A percentile compares a stretch with the other conserved stretches of the same genome.
phyloP scores from a whole-genome alignment of 2,329 filamentous ascomycete species.

The Fusarium lateritium region DNA sequence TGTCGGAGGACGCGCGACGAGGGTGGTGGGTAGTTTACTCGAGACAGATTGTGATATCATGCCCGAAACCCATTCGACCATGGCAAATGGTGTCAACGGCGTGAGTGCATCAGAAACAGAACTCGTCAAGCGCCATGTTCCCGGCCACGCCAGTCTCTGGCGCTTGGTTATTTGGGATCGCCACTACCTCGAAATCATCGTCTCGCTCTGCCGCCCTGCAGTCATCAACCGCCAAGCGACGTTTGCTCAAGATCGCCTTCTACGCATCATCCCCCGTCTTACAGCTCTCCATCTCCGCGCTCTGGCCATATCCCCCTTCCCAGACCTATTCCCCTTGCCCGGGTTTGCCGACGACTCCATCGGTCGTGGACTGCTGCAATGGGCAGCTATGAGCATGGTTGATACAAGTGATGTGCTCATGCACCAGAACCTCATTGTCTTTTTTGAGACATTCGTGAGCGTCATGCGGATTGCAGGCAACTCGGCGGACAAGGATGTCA shows the following conservation, averaged over 20 bases:
- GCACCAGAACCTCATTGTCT: conserved; percentile 66
- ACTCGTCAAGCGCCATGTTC: conserved; percentile 56
- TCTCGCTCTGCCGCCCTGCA: conserved; percentile 54
- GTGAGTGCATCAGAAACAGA: conserved; percentile 53
- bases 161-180: conserved; percentile 64
- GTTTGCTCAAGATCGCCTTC: conserved; percentile 67
- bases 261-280: conserved; percentile 67
- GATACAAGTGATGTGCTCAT: conserved; percentile 65
- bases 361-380: conserved; percentile 63
- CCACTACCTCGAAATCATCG: conserved; percentile 62
- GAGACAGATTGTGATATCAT: conserved; percentile 66
- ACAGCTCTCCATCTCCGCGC: conserved; percentile 62
- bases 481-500: conserved; percentile 54
- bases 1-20: conserved; percentile 68
- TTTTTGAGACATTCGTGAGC: conserved; percentile 66
- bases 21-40: conserved; percentile 67
- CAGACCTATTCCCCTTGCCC: conserved; percentile 36
- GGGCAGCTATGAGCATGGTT: conserved; percentile 67
- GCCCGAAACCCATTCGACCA: conserved; percentile 43
- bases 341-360: conserved; percentile 37
- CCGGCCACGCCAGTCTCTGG: conserved; percentile 70
- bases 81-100: conserved; percentile 38
- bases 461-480: conserved; percentile 61
- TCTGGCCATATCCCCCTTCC: conserved; percentile 56
- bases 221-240: conserved; percentile 58